Evolutionary conservation across 768 basidiomycete species (phyloP), one percentile per base, ranked within the genome.

Genomic region (Austroboletus festivus): DNA sequence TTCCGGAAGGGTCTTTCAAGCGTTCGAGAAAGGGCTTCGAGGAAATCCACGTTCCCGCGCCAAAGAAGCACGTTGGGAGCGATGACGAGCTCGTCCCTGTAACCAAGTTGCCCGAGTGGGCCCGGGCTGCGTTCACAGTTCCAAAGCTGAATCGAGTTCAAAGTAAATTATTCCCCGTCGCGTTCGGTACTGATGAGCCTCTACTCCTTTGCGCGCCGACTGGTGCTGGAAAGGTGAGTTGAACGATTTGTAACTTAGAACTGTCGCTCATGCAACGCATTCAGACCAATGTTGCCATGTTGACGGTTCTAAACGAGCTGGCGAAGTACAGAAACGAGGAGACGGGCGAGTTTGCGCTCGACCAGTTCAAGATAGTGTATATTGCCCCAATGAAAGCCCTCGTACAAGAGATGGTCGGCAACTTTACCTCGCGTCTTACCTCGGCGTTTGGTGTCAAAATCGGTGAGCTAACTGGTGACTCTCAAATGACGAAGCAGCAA

Each of bases 381-480:
- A 83, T 99, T 44, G 95, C 96, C 0, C 96, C 95, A 4, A 99
- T 99, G 96, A 99, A 99, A 68, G 96, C 95, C 3, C 80, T 99
- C 48, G 95, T 99, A 0, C 95, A 98, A 63, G 96, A 99, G 69
- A 93, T 95, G 86, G 96, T 98, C 50, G 90, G 92, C 55, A 95
- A 94, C 65, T 99, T 99, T 62, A 77, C 78, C 28, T 72, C 80
- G 8, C 86, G 95, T 4, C 82, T 99, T 8, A 48, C 53, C 38
- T 67, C 67, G 1, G 67, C 73, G 0, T 85, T 76, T 60, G 89
- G 86, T 37, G 77, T 99, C 70, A 86, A 82, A 51, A 89, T 99
- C 40, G 91, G 90, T 23, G 96, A 99, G 68, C 78, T 99, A 47
- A 99, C 96, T 1, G 96, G 96, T 21, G 96, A 99, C 67, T 81